Evolutionary conservation across 1,284 basidiomycete species (phyloP), one percentile per base, ranked within the genome.

Genomic region (Apiotrichum veenhuisii): DNA sequence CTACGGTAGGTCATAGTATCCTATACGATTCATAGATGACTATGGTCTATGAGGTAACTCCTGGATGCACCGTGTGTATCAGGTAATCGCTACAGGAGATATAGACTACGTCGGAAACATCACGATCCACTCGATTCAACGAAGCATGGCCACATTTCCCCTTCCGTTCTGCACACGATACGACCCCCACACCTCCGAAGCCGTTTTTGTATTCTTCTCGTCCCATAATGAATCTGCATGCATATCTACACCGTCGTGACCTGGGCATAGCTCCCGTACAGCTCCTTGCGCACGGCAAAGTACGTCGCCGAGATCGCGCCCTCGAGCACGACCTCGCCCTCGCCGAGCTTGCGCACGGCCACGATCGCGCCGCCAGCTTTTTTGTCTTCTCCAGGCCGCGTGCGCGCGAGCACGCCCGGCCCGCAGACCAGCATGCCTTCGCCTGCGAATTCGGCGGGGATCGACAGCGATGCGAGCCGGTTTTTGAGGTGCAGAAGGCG

Each of bases 401-500:
- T 73, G n/a, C 81, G 82, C 7, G 80, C 81, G 9, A 54, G 47
- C 12, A 77, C 66, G 1, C 74, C 75, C 1, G 72, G 70, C 20
- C 91, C 91, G 71, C 93, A 98, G 20, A 98, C 83, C n/a, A 98
- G 81, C 9, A 95, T 87, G 80, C 94, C 94, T 76, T 96, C 92
- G 22, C 93, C 93, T 18, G 92, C 87, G 58, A 97, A 86, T 74
- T 96, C 92, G 1, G 93, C 90, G 30, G 89, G 86, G 48, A 97
- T 85, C 7, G 86, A 86, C 3, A 91, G 79, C 0, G 83, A 75
- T 3, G 84, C 82, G 17, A 98, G 80, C 10, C 87, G 84, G 17
- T 85, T 74, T 76, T 95, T 95, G 42, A 98, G 82, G 2, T 84
- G 83, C 0, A 90, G 91, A 27, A 98, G 81, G 70, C 93, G 92